phyloP scores from a whole-genome alignment of 352 stramenopile genomes.

The Phytophthora sp. region DNA sequence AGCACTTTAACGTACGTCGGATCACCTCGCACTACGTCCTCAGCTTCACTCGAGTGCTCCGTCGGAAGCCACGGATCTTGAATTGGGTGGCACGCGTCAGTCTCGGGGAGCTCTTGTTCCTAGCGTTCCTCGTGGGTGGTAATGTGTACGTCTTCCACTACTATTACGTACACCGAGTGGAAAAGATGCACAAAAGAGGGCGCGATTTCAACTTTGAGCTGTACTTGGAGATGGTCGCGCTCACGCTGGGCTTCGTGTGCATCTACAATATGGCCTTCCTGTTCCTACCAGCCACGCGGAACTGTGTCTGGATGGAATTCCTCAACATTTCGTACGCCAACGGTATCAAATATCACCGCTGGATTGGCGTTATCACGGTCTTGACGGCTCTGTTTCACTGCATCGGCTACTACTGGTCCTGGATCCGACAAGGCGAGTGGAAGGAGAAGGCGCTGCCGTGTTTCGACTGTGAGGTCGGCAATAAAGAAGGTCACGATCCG shows the following conservation, averaged over 20 bases:
- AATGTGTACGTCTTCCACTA: conserved; percentile 48
- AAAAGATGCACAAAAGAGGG: conserved; percentile 7
- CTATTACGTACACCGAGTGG: conserved; percentile 2
- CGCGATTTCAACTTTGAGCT: conserved; percentile 11
- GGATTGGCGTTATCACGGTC: conserved; percentile 46
- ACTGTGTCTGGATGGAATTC: conserved; percentile 58
- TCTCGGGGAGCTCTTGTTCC: conserved; percentile 47
- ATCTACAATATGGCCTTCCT: conserved; percentile 52
- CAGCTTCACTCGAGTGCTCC: conserved; percentile 39
- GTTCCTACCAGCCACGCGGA: conserved; percentile 49
- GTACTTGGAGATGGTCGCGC: conserved; percentile 28
- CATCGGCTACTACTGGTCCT: conserved; percentile 40
- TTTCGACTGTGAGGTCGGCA: conserved; percentile 44
- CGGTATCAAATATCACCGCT: conserved; percentile 57
- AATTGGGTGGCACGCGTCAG: conserved; percentile 41
- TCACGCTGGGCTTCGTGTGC: conserved; percentile 43
- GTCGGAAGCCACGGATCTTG: conserved; percentile 45
- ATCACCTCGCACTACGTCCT: conserved; percentile 41
- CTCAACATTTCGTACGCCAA: conserved; percentile 57
- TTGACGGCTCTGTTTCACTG: conserved; percentile 42
- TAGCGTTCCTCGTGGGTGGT: conserved; percentile 25
- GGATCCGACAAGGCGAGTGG: conserved; percentile 32
- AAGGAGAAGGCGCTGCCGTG: conserved; percentile 42
- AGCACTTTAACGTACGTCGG: conserved; percentile 46
- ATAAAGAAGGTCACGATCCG: conserved; percentile 23